Percentiles rank a stretch among this genome's conserved stretches.
phyloP scores from a whole-genome alignment of 768 basidiomycete species.

The Kwoniella pini region DNA sequence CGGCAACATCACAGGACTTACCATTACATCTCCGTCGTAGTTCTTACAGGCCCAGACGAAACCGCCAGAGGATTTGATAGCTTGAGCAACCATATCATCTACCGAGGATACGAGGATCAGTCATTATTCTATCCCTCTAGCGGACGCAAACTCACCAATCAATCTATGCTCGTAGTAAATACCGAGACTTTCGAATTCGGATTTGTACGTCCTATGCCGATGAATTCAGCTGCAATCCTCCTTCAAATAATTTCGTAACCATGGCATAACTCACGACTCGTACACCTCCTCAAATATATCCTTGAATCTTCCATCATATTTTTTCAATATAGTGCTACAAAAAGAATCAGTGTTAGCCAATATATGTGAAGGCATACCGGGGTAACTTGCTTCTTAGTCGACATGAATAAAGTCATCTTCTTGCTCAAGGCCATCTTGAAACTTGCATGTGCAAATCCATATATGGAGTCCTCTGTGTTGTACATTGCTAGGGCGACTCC shows the following conservation, averaged over 20 bases:
- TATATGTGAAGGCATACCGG: background rate
- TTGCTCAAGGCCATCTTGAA: constrained; percentile 88
- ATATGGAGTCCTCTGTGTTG: constrained; percentile 95
- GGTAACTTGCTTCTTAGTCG: constrained; percentile 77
- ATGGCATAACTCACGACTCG: constrained; percentile 58
- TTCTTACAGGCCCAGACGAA: constrained; percentile 76
- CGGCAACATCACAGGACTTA: no score
- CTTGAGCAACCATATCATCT: constrained; percentile 88
- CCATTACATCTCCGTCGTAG: constrained; percentile 72
- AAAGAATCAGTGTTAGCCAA: constrained; percentile 7
- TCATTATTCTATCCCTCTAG: no score
- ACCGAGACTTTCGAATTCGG: constrained; percentile 54
- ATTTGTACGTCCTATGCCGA: constrained; percentile 51
- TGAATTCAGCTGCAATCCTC: background rate
- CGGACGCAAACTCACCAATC: constrained; percentile 48
- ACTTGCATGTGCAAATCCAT: constrained; percentile 92
- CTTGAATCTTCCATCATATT: constrained; percentile 98
- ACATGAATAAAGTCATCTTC: constrained; percentile 75
- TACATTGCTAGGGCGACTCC: constrained; percentile 98
- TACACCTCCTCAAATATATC: constrained; percentile 99
- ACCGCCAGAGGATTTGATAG: constrained; percentile 91
- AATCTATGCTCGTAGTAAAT: constrained; percentile 75
- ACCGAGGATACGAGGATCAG: constrained; percentile 12
- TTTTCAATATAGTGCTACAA: constrained; percentile 58
- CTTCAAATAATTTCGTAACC: background rate